These are phyloP conservation scores for Rhynchospora breviuscula DNA, from an alignment of 176 grass and related monocot species.

Conservation along the genomic window DNA sequence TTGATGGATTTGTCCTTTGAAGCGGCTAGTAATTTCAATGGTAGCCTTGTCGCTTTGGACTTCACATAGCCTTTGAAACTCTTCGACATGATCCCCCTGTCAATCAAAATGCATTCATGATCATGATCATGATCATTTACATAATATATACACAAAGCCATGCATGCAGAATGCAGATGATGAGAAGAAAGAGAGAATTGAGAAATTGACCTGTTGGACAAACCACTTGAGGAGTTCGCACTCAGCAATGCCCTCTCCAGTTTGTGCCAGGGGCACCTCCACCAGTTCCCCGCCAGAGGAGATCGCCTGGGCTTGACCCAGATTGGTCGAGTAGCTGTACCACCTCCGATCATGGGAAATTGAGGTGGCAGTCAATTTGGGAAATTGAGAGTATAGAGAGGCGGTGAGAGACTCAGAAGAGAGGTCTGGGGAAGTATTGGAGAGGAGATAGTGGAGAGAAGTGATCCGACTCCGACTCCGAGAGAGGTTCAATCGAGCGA, in stretches of 20 bases:
- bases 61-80: conserved; percentile 85
- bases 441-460: neutral
- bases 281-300: conserved; percentile 47
- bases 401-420: neutral
- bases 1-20: conserved; percentile 82
- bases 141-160: too few species aligned
- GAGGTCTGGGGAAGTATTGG: neutral
- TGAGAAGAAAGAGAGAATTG: neutral
- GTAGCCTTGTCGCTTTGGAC: conserved; percentile 99
- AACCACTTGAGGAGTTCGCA: conserved; percentile 96
- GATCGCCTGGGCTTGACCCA: conserved; percentile 24
- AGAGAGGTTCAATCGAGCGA: neutral
- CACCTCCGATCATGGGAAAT: conserved; percentile 3
- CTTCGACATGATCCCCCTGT: conserved; percentile 88
- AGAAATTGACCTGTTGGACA: conserved; percentile 47
- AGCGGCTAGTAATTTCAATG: conserved; percentile 94
- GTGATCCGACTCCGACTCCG: too few species aligned
- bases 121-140: neutral
- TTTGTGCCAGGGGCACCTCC: conserved; percentile 80
- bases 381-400: neutral
- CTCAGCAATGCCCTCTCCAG: conserved; percentile 93
- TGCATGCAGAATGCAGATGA: too few species aligned
- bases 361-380: neutral
- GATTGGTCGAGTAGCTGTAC: conserved; percentile 23
- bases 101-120: neutral